These are phyloP conservation scores for Eutrema yunnanense DNA, from an alignment of 345 rosid genomes.

Conservation along the genomic window DNA sequence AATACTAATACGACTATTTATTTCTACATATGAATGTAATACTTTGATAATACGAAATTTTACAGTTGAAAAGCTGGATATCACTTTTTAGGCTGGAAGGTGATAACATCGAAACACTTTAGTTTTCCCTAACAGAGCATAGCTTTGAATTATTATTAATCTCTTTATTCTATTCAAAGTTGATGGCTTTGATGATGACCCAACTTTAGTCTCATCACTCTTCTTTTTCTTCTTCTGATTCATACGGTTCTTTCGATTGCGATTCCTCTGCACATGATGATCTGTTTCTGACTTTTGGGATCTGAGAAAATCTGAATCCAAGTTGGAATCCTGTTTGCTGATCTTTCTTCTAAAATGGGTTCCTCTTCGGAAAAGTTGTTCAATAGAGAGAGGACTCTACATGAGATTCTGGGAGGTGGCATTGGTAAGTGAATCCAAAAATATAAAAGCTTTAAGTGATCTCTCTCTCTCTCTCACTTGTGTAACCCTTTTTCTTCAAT, in stretches of 20 bases:
- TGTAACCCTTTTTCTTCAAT: not conserved
- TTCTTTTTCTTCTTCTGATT: not conserved
- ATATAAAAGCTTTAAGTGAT: not conserved
- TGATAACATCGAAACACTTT: constrained; percentile 8
- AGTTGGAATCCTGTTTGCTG: not conserved
- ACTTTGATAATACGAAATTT: not conserved
- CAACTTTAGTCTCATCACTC: constrained; percentile 26
- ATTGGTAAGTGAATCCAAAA: constrained; percentile 43
- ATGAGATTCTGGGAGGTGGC: constrained; percentile 83
- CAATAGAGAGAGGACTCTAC: constrained; percentile 56
- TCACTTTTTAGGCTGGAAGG: constrained; percentile 67
- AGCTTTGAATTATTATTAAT: constrained; percentile 16
- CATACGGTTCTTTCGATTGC: not conserved
- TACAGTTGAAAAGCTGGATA: constrained; percentile 15
- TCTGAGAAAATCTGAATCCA: constrained; percentile 36
- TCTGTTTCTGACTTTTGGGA: constrained; percentile 31
- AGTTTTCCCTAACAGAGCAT: constrained; percentile 3
- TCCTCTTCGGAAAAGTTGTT: constrained; percentile 48
- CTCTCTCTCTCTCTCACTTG: not conserved
- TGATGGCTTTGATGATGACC: constrained; percentile 32
- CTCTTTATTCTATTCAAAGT: constrained; percentile 19
- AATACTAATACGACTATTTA: not conserved
- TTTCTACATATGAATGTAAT: not conserved
- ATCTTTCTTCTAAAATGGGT: constrained; percentile 43
- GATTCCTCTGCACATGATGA: too few species aligned